Evolutionary conservation across 495 filamentous ascomycete genomes (phyloP).

Genomic region (Pyronema omphalodes): DNA sequence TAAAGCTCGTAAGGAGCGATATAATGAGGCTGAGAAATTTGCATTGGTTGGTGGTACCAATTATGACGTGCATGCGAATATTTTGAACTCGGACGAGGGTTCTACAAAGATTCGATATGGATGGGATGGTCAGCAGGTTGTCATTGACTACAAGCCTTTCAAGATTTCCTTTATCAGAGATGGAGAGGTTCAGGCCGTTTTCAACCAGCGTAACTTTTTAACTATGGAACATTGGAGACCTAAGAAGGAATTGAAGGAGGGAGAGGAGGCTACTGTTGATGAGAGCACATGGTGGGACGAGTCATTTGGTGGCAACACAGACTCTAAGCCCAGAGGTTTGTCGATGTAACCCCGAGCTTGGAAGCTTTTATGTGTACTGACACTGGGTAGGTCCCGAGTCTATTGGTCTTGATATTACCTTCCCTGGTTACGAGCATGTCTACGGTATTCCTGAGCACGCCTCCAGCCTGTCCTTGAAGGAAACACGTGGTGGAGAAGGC

Average conservation of each 20-base stretch:
- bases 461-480: slow-evolving; percentile 65
- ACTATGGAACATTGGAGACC: slow-evolving; percentile 93
- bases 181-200: slow-evolving; percentile 59
- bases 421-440: slow-evolving; percentile 79
- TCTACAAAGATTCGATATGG: slow-evolving; percentile 68
- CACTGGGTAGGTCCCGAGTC: slow-evolving; percentile 49
- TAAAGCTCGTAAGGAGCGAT: slow-evolving; percentile 71
- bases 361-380: slow-evolving; percentile 1
- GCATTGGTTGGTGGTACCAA: slow-evolving; percentile 63
- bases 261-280: slow-evolving; percentile 43
- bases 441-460: slow-evolving; percentile 92
- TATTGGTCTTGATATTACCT: slow-evolving; percentile 74
- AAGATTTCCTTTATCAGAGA: slow-evolving; percentile 68
- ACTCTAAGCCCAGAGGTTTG: slow-evolving; percentile 62
- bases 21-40: slow-evolving; percentile 81
- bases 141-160: slow-evolving; percentile 70
- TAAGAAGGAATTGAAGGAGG: slow-evolving; percentile 51
- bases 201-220: slow-evolving; percentile 72
- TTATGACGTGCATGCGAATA: slow-evolving; percentile 44
- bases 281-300: slow-evolving; percentile 97
- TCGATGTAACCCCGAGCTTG: neutral
- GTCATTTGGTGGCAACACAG: slow-evolving; percentile 80
- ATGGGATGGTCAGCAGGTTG: slow-evolving; percentile 49
- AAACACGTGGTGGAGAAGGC: slow-evolving; percentile 72
- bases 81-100: slow-evolving; percentile 32